Evolutionary conservation across 2,329 filamentous ascomycete genomes (phyloP), one percentile per base, ranked within the genome.

Genomic region (Clonostachys rosea): DNA sequence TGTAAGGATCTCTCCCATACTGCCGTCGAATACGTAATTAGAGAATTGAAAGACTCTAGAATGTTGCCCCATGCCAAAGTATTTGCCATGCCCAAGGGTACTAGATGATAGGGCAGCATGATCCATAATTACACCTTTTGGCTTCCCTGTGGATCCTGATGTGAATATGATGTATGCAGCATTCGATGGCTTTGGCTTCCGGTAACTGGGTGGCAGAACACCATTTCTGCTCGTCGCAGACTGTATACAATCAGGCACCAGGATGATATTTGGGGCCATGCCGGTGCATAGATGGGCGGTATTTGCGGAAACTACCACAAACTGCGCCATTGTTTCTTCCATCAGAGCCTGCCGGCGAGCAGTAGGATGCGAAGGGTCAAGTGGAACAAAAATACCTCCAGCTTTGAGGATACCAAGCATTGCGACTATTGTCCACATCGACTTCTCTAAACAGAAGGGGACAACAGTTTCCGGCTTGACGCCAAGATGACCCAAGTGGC

Each of bases 21-120:
- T 70, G 2, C 69, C 68, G 47, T 81, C 75, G 42, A 79, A 79
- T 1, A 70, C 71, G 52, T 73, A 76, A 7, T 68, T 69, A 6
- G 73, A 71, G 47, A 75, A 76, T 47, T 78, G 74, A 42, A 81
- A 49, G 6, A 81, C 71, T 4, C 83, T 70, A 6, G 78, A 78
- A 4, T 12, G 12, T 12, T 45, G 18, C 9, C 24, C 24, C 3
- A 30, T 30, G 24, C 20, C 20, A 37, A 39, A 45, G 36, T 14
- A 18, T 18, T 37, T 35, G 17, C 20, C 14, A 53, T 75, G 73
- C 20, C 70, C 66, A 30, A 76, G 66, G 5, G 64, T 63, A 17
- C 33, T 48, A 33, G 42, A 44, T 9, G 40, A 43, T 12, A 55
- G 33, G 18, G 46, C 46, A n/a, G 33, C 34, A 40, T 59, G 56